These are phyloP conservation scores for Boletales sp. DNA, from an alignment of 768 basidiomycete species.

Conservation along the genomic window DNA sequence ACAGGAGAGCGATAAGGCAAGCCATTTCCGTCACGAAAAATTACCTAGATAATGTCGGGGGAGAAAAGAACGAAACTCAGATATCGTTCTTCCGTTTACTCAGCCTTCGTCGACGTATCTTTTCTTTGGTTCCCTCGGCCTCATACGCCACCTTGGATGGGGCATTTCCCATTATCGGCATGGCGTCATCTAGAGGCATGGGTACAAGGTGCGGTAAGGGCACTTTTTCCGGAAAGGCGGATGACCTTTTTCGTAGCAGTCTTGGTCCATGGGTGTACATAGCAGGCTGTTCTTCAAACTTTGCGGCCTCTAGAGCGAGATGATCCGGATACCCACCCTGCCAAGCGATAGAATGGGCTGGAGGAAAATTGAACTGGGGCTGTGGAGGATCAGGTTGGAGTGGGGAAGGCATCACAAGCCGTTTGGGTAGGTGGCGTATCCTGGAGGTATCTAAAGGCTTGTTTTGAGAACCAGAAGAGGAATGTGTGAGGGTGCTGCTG, in stretches of 20 bases:
- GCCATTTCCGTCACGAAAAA: constrained; percentile 19
- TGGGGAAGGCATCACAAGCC: constrained; percentile 71
- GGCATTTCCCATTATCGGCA: constrained; percentile 7
- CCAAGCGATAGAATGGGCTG: not conserved
- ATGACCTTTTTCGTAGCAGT: constrained; percentile 22
- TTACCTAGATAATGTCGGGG: constrained; percentile 9
- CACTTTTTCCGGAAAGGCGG: constrained; percentile 20
- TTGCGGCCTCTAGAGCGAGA: not conserved
- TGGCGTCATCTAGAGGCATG: constrained; percentile 8
- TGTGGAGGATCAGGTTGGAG: constrained; percentile 39
- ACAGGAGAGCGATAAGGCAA: constrained; percentile 18
- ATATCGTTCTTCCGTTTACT: constrained; percentile 31
- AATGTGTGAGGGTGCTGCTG: constrained; percentile 1
- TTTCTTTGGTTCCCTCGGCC: constrained; percentile 20
- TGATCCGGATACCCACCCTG: constrained; percentile 7
- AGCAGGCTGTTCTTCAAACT: constrained; percentile 4
- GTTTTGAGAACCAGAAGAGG: constrained; percentile 7
- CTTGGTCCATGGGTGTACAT: constrained; percentile 16
- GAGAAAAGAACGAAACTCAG: constrained; percentile 14
- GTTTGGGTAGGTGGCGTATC: constrained; percentile 50
- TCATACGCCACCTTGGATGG: constrained; percentile 13
- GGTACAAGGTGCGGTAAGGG: constrained; percentile 26
- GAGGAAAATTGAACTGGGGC: constrained; percentile 14
- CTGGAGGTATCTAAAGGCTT: constrained; percentile 14
- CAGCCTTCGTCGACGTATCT: constrained; percentile 28